Evolutionary conservation across 108 stramenopile species (phyloP).

Genomic region (Cyclostephanos invisitatus): DNA sequence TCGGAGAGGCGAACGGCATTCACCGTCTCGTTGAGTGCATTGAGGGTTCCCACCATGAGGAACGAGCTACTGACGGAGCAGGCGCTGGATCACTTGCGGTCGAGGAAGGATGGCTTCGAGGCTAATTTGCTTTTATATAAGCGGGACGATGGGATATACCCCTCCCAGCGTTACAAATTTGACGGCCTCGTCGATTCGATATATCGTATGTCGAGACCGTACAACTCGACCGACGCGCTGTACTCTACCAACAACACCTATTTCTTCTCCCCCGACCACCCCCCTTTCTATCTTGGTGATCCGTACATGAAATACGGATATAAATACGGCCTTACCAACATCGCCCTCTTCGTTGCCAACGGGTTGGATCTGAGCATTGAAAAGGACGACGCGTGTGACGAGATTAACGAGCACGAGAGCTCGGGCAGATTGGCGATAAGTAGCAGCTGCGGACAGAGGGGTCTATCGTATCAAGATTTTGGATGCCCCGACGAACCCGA

Average conservation of each 20-base stretch:
- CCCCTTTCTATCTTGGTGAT: slow-evolving; percentile 41
- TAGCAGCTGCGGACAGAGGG: slow-evolving; percentile 42
- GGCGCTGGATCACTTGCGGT: slow-evolving; percentile 35
- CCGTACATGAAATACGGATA: slow-evolving; percentile 37
- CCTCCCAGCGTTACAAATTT: slow-evolving; percentile 35
- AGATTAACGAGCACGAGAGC: slow-evolving; percentile 28
- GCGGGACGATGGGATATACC: slow-evolving; percentile 11
- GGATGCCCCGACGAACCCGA: slow-evolving; percentile 27
- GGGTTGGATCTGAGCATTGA: slow-evolving; percentile 60
- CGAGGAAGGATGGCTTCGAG: slow-evolving; percentile 24
- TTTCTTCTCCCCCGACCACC: slow-evolving; percentile 19
- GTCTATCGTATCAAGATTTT: slow-evolving; percentile 35
- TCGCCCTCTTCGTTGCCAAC: slow-evolving; percentile 57
- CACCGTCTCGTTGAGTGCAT: slow-evolving; percentile 23
- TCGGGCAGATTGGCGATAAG: slow-evolving; percentile 21
- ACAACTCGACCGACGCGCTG: slow-evolving; percentile 6
- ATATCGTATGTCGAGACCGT: slow-evolving; percentile 18
- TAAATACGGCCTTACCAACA: slow-evolving; percentile 46
- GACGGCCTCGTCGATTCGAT: slow-evolving; percentile 35
- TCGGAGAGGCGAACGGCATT: slow-evolving; percentile 28
- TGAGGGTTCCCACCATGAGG: slow-evolving; percentile 19
- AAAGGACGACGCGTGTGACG: slow-evolving; percentile 57
- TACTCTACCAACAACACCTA: slow-evolving; percentile 15
- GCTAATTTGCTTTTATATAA: slow-evolving; percentile 36
- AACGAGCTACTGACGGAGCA: slow-evolving; percentile 23